phyloP scores from a whole-genome alignment of 2,329 filamentous ascomycete genomes.

The Aspergillus pseudoviridinutans region DNA sequence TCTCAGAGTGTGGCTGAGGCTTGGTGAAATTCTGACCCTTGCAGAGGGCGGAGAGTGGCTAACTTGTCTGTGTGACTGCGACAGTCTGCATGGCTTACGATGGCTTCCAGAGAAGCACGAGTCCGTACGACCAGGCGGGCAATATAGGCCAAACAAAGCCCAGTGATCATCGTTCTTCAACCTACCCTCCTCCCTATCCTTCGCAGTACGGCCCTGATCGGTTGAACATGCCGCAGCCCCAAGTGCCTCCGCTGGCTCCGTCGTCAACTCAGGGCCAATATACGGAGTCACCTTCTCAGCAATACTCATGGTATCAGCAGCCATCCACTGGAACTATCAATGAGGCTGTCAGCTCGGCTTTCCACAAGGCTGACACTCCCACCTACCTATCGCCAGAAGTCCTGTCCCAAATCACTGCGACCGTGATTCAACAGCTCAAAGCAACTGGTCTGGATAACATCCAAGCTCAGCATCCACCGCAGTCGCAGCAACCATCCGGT shows the following conservation, averaged over 20 bases:
- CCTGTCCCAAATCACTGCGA: conserved; percentile 58
- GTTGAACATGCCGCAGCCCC: conserved; percentile 35
- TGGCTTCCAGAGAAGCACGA: conserved; percentile 33
- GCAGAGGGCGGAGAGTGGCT: neutral
- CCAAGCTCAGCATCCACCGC: conserved; percentile 21
- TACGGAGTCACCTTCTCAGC: conserved; percentile 17
- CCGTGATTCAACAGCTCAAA: conserved; percentile 57
- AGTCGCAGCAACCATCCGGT: conserved; percentile 24
- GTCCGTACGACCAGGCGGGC: conserved; percentile 25
- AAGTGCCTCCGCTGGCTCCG: conserved; percentile 21
- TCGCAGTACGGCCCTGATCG: conserved; percentile 28
- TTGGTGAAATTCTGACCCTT: neutral
- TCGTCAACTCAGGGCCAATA: conserved; percentile 16
- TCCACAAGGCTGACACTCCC: conserved; percentile 48
- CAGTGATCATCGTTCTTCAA: conserved; percentile 22
- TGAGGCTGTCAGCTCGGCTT: conserved; percentile 55
- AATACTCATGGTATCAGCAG: conserved; percentile 16
- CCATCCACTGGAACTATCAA: conserved; percentile 44
- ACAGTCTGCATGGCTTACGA: conserved; percentile 39
- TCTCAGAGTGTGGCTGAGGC: neutral
- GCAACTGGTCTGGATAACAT: conserved; percentile 38
- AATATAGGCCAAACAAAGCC: conserved; percentile 19
- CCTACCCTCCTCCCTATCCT: conserved; percentile 30
- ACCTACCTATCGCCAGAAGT: conserved; percentile 56
- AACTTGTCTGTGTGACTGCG: neutral